phyloP scores from a whole-genome alignment of 2,329 filamentous ascomycete genomes.

The Periglandula ipomoeae region DNA sequence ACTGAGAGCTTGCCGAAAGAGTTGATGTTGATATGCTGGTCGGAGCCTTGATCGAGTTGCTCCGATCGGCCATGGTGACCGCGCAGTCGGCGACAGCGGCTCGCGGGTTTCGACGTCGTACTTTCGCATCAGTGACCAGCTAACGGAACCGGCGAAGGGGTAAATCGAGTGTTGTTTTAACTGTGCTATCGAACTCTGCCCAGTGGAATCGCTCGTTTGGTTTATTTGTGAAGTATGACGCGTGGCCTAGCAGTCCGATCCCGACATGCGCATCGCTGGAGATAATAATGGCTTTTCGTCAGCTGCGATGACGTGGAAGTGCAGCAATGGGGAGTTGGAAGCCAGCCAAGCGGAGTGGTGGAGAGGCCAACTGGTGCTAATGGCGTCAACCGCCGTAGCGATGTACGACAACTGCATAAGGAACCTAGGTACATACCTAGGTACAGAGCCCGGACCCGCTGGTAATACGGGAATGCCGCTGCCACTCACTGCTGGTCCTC shows the following conservation, averaged over 20 bases:
- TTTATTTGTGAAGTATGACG: no score
- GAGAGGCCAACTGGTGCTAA: neutral
- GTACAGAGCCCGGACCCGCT: no score
- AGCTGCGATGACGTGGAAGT: neutral
- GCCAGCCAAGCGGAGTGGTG: neutral
- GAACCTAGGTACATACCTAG: no score
- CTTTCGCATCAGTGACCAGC: slow-evolving; percentile 23
- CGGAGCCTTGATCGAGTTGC: slow-evolving; percentile 20
- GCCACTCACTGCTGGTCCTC: no score
- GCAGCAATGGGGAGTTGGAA: neutral
- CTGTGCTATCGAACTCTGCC: neutral
- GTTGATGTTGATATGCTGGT: slow-evolving; percentile 37
- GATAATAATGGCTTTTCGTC: neutral
- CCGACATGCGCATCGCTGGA: no score
- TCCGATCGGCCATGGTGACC: slow-evolving; percentile 28
- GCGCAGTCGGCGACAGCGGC: slow-evolving; percentile 22
- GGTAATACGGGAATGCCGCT: no score
- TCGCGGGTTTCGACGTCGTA: slow-evolving; percentile 16
- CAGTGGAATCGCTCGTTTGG: no score
- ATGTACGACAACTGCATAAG: neutral
- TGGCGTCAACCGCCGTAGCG: neutral
- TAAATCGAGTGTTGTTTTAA: neutral
- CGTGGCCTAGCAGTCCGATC: no score
- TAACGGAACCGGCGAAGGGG: neutral
- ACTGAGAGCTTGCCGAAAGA: slow-evolving; percentile 31